phyloP scores from a whole-genome alignment of 2,329 filamentous ascomycete species.

The Colletotrichum caudatum region DNA sequence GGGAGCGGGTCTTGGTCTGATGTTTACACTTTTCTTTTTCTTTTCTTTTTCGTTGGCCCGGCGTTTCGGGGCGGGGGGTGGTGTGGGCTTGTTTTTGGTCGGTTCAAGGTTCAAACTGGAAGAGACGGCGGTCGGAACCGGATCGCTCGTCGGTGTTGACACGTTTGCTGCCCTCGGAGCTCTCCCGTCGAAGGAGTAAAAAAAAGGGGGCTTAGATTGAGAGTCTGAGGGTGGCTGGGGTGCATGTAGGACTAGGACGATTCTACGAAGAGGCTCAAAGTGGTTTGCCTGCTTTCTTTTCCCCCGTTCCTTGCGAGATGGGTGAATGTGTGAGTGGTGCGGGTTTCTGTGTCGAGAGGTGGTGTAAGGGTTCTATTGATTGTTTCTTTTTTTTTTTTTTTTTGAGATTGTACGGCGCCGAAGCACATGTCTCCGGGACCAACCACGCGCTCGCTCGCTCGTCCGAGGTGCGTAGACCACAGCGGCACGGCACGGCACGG shows the following conservation, averaged over 20 bases:
- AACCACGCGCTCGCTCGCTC: no score
- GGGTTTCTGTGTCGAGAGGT: no score
- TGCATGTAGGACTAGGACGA: not conserved
- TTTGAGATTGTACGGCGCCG: no score
- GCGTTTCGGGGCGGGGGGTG: constrained; percentile 21
- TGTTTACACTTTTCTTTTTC: not conserved
- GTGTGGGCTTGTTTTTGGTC: not conserved
- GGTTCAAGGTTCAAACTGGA: not conserved
- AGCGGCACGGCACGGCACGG: no score
- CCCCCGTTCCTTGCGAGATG: no score
- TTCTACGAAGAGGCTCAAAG: not conserved
- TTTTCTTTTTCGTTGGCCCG: constrained; percentile 24
- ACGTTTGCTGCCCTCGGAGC: not conserved
- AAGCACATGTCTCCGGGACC: no score
- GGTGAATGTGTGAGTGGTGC: no score
- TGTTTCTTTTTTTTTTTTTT: no score
- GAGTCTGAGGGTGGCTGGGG: not conserved
- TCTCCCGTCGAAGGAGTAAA: not conserved
- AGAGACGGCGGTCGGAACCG: not conserved
- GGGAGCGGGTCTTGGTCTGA: not conserved
- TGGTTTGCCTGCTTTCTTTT: not conserved
- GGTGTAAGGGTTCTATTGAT: no score
- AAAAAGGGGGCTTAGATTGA: not conserved
- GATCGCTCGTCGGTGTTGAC: constrained; percentile 21
- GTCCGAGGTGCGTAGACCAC: no score